Evolutionary conservation across 176 grass and related monocot genomes (phyloP).

Genomic region (Musa schizocarpa): DNA sequence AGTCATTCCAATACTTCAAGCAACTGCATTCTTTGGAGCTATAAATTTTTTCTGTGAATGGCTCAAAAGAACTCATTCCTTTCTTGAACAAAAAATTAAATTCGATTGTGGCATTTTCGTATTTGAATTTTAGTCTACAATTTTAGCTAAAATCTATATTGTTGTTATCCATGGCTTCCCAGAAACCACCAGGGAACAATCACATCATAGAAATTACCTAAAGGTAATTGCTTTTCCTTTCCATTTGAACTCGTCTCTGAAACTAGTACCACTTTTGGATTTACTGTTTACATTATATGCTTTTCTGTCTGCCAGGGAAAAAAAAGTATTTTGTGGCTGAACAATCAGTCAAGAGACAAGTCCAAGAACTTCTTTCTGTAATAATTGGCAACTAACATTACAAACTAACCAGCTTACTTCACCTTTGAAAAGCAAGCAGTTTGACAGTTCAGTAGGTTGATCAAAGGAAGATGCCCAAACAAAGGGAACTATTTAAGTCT

Average conservation of each 20-base stretch:
- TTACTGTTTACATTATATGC: not conserved
- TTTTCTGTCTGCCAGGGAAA: not conserved
- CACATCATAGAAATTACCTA: not conserved
- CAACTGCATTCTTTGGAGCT: not conserved
- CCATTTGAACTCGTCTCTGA: no score
- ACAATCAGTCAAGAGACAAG: not conserved
- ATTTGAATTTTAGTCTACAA: not conserved
- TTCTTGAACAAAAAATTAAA: not conserved
- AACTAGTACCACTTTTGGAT: not conserved
- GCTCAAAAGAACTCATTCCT: no score
- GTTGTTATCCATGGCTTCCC: not conserved
- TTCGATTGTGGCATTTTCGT: not conserved
- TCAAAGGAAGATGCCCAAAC: conserved; percentile 4
- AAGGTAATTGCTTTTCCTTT: conserved; percentile 1
- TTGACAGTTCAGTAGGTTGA: not conserved
- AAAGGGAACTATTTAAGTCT: not conserved
- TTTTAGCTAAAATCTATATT: not conserved
- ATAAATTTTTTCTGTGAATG: not conserved
- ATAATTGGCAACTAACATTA: not conserved
- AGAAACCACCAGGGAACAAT: not conserved
- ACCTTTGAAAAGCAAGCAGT: not conserved
- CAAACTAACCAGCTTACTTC: not conserved
- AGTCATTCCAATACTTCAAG: not conserved
- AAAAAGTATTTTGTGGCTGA: not conserved
- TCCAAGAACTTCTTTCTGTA: not conserved